Conservation (phyloP, 768 basidiomycete species). For the Tulasnella sp. region DNA sequence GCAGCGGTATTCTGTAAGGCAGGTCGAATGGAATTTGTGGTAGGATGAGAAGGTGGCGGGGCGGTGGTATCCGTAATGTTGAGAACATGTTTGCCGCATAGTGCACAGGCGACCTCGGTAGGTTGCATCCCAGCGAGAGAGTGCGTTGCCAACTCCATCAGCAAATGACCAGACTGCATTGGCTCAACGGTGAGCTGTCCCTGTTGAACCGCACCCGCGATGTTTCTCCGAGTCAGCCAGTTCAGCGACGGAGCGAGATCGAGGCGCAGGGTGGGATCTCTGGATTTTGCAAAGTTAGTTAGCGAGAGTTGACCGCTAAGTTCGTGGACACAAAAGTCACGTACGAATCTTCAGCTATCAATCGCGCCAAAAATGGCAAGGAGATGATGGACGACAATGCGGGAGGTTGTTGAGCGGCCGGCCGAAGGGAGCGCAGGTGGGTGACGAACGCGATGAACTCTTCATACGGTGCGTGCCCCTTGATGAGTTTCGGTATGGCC, state of each 20-base stretch:
- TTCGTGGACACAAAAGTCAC: constrained; percentile 37
- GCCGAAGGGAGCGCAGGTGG: constrained; percentile 69
- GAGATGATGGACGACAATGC: constrained; percentile 68
- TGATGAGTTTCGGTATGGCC: constrained; percentile 46
- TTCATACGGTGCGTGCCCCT: constrained; percentile 67
- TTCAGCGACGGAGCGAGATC: constrained; percentile 92
- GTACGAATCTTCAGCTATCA: constrained; percentile 79
- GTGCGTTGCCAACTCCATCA: constrained; percentile 45
- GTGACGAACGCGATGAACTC: constrained; percentile 76
- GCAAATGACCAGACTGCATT: constrained; percentile 55
- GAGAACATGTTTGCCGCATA: constrained; percentile 62
- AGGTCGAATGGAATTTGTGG: constrained; percentile 32
- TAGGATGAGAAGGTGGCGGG: constrained; percentile 38
- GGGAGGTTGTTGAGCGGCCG: constrained; percentile 57
- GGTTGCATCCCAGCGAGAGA: neutral
- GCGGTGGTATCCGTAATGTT: neutral
- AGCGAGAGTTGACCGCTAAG: neutral
- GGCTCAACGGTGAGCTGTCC: constrained; percentile 90
- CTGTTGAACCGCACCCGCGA: constrained; percentile 76
- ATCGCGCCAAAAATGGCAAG: constrained; percentile 71
- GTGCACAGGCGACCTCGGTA: constrained; percentile 63
- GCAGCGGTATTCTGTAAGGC: constrained; percentile 17
- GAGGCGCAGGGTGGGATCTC: constrained; percentile 87
- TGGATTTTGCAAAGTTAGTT: constrained; percentile 33
- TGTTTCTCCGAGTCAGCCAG: constrained; percentile 85